Evolutionary conservation across 805 yeast species (phyloP), one percentile per base, ranked within the genome.

Genomic region (Blastobotrys parvus): DNA sequence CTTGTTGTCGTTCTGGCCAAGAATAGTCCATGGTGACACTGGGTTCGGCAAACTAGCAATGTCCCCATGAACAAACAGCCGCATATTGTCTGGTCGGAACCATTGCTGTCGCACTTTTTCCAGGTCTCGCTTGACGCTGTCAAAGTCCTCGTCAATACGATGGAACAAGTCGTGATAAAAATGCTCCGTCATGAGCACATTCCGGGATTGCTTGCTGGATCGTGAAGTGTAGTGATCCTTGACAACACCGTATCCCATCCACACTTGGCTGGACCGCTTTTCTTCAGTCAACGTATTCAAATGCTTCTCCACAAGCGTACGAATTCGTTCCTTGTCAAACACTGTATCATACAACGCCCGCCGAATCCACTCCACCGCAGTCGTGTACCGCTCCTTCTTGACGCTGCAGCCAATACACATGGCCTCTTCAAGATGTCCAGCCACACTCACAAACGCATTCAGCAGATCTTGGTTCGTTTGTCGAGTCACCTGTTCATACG

Each of bases 401-500:
- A 81, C 80, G 50, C 78, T 75, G 34, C 89, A 67, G 43, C 69
- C 74, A 8, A 88, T 68, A 45, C 73, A 68, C 31, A 86, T 60
- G 20, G 82, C 58, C 56, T 92, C 97, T 13, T 77, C 75, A 54
- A 80, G 78, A 46, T 71, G 73, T 23, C 74, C 72, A 46, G 75
- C 72, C 1, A 88, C 80, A 35, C 71, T 70, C 19, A 86, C 67
- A 11, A 67, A 65, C 36, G 75, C 70, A 10, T 48, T 47, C 19
- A 89, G 66, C 5, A 92, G 76, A 51, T 89, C 97, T 23, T 77
- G 71, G 55, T 86, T 83, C 34, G 88, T 60, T 21, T 73, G 70
- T 16, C 81, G 68, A 5, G 87, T 80, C n/a, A 88, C 95, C 36
- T 79, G 74, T 44, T 88, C 94, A 56, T 72, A 84, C 0, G 84